Conservation (phyloP, 1,284 basidiomycete genomes). For the Schizophyllum commune region DNA sequence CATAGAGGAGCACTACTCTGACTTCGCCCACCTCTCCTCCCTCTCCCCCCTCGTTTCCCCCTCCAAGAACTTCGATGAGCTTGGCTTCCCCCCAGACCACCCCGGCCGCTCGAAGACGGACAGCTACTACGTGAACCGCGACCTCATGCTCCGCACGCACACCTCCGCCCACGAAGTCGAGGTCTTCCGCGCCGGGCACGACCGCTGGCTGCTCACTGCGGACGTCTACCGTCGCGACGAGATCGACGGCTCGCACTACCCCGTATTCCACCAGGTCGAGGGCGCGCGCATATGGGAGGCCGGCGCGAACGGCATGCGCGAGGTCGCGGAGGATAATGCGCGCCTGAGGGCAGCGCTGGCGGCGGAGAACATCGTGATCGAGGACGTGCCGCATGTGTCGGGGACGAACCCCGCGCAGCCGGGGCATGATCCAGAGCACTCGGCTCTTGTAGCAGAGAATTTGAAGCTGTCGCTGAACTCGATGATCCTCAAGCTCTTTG, state of each 20-base stretch:
- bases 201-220: constrained; percentile 89
- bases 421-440: constrained; percentile 64
- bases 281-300: constrained; percentile 78
- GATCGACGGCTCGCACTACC: constrained; percentile 95
- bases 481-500: constrained; percentile 82
- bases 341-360: constrained; percentile 56
- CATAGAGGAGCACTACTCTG: constrained; percentile 79
- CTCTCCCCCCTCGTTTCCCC: constrained; percentile 87
- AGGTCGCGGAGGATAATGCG: constrained; percentile 59
- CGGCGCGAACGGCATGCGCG: constrained; percentile 43
- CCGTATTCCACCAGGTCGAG: constrained; percentile 99
- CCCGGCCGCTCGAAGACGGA: constrained; percentile 88
- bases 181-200: constrained; percentile 70
- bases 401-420: constrained; percentile 77
- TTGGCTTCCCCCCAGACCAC: constrained; percentile 91
- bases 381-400: constrained; percentile 76
- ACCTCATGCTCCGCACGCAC: constrained; percentile 92
- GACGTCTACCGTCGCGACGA: constrained; percentile 99
- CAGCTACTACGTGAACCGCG: constrained; percentile 92
- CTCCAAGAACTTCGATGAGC: constrained; percentile 92
- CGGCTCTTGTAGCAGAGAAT: constrained; percentile 73
- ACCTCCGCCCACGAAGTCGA: constrained; percentile 98
- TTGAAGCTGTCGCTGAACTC: constrained; percentile 90
- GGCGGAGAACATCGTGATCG: constrained; percentile 71
- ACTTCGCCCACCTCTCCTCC: constrained; percentile 62